A percentile compares a stretch with the other conserved stretches of the same genome.
Conservation (phyloP, 2,329 filamentous ascomycete genomes). For the Pseudogymnoascus sp. region DNA sequence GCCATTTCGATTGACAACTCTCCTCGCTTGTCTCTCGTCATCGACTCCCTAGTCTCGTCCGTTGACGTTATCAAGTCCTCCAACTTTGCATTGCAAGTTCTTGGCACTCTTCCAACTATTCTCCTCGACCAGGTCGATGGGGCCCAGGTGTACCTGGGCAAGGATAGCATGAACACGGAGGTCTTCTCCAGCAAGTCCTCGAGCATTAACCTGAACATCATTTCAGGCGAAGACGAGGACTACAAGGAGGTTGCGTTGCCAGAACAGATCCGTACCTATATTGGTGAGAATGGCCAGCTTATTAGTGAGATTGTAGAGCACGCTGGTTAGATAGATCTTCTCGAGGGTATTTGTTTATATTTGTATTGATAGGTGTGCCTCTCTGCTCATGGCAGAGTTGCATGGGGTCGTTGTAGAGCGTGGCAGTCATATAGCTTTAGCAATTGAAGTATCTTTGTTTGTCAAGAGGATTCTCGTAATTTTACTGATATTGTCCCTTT, state of each 20-base stretch:
- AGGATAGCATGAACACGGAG: constrained; percentile 69
- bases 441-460: constrained; percentile 11
- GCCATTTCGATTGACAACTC: constrained; percentile 95
- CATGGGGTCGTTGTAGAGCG: constrained; percentile 8
- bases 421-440: background rate
- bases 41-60: constrained; percentile 83
- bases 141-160: constrained; percentile 77
- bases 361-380: constrained; percentile 6
- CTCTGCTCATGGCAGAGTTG: background rate
- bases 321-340: constrained; percentile 51
- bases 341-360: background rate
- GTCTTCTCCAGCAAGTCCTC: constrained; percentile 85
- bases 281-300: constrained; percentile 64
- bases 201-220: constrained; percentile 79
- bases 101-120: constrained; percentile 78
- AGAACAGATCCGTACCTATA: constrained; percentile 77
- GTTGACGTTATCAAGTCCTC: constrained; percentile 93
- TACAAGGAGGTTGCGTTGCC: constrained; percentile 82
- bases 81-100: constrained; percentile 89
- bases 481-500: constrained; percentile 6
- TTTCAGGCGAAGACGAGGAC: constrained; percentile 65
- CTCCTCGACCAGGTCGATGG: constrained; percentile 90
- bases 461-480: constrained; percentile 7
- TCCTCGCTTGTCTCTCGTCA: constrained; percentile 70
- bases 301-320: constrained; percentile 95